These are phyloP conservation scores for Lactifluus volemus DNA, from an alignment of 768 basidiomycete species.

Conservation along the genomic window DNA sequence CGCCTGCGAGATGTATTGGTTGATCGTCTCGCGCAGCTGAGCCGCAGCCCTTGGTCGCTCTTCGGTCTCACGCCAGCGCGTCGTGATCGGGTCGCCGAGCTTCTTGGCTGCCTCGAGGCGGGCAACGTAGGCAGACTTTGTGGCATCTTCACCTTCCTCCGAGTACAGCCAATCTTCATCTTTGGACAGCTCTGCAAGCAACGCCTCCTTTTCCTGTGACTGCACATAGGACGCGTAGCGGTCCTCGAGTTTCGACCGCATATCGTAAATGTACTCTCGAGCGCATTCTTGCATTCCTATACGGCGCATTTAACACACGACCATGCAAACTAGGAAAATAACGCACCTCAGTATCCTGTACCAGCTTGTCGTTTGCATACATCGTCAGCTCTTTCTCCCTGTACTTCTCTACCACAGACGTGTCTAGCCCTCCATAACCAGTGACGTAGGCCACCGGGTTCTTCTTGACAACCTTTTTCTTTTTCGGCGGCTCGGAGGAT, in stretches of 20 bases:
- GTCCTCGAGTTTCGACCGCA: slow-evolving; percentile 84
- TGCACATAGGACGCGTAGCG: slow-evolving; percentile 73
- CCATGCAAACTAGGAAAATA: neutral
- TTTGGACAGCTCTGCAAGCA: slow-evolving; percentile 59
- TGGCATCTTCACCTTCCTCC: slow-evolving; percentile 92
- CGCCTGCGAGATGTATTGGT: slow-evolving; percentile 77
- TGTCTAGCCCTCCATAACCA: slow-evolving; percentile 55
- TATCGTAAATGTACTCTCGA: slow-evolving; percentile 98
- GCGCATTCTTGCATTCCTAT: slow-evolving; percentile 96
- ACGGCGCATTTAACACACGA: neutral
- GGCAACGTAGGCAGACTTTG: slow-evolving; percentile 87
- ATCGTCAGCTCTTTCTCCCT: slow-evolving; percentile 84
- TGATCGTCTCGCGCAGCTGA: slow-evolving; percentile 79
- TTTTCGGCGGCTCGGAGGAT: slow-evolving; percentile 51
- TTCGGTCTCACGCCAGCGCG: slow-evolving; percentile 77
- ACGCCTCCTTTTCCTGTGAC: slow-evolving; percentile 65
- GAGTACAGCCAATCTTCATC: slow-evolving; percentile 97
- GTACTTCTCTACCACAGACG: slow-evolving; percentile 49
- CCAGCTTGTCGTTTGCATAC: slow-evolving; percentile 89
- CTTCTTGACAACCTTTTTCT: slow-evolving; percentile 82
- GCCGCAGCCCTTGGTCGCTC: slow-evolving; percentile 66
- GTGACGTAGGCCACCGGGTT: slow-evolving; percentile 69
- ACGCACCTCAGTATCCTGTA: slow-evolving; percentile 91
- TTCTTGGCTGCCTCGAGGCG: slow-evolving; percentile 78
- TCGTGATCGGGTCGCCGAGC: slow-evolving; percentile 79